Conservation (phyloP, 495 filamentous ascomycete genomes). For the Talaromyces liani region DNA sequence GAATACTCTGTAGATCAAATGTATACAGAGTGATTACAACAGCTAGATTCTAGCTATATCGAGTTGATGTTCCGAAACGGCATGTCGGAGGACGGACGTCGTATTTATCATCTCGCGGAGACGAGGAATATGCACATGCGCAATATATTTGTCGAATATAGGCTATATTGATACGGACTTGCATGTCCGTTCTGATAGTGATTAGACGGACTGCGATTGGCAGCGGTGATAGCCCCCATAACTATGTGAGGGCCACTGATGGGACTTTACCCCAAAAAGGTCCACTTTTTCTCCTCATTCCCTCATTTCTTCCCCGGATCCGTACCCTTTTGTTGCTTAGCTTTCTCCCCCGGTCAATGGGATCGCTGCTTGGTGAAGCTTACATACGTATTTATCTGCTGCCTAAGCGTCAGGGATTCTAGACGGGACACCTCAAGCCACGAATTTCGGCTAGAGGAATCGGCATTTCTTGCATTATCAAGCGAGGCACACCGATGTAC, state of each 20-base stretch:
- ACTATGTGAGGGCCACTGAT: background rate
- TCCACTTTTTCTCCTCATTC: constrained; percentile 5
- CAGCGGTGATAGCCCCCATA: background rate
- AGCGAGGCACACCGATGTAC: background rate
- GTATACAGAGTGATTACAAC: background rate
- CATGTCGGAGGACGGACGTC: background rate
- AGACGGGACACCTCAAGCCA: background rate
- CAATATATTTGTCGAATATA: background rate
- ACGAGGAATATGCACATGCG: background rate
- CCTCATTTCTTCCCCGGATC: constrained; percentile 18
- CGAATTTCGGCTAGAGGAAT: background rate
- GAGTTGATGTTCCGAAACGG: background rate
- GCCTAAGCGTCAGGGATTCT: background rate
- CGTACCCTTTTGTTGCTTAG: background rate
- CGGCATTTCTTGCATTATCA: background rate
- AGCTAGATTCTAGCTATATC: background rate
- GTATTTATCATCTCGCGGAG: background rate
- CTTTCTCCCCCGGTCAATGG: background rate
- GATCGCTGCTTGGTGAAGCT: background rate
- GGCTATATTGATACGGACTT: background rate
- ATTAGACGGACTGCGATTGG: background rate
- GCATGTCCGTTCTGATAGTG: background rate
- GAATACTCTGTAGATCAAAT: background rate
- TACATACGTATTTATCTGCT: background rate
- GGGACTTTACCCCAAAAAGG: background rate